Conservation (phyloP, 495 filamentous ascomycete genomes). For the Aspergillus nidulans region DNA sequence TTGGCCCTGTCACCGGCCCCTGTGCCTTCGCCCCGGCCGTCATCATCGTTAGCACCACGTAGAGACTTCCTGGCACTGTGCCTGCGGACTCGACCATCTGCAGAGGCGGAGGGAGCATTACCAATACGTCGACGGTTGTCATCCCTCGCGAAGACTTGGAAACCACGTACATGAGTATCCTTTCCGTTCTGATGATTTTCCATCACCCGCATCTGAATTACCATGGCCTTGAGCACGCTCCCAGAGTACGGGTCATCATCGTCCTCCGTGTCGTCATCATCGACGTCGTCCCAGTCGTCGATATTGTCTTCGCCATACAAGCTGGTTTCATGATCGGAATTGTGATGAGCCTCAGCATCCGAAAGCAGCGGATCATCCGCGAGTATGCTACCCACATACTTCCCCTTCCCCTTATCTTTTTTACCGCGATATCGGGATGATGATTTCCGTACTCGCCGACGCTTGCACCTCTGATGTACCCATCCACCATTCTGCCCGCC, state of each 20-base stretch:
- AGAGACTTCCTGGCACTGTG: slow-evolving; percentile 29
- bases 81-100: slow-evolving; percentile 28
- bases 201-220: slow-evolving; percentile 79
- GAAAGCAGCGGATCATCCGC: slow-evolving; percentile 8
- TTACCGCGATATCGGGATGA: neutral
- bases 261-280: slow-evolving; percentile 30
- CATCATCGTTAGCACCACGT: slow-evolving; percentile 21
- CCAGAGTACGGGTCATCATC: slow-evolving; percentile 45
- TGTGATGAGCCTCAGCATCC: neutral
- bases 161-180: slow-evolving; percentile 90
- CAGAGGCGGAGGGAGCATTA: slow-evolving; percentile 37
- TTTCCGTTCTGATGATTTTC: slow-evolving; percentile 99
- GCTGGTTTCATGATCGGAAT: neutral
- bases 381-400: neutral
- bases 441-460: neutral
- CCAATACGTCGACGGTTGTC: slow-evolving; percentile 34
- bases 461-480: slow-evolving; percentile 24
- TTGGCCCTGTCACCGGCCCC: slow-evolving; percentile 25
- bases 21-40: slow-evolving; percentile 13
- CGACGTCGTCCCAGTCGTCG: slow-evolving; percentile 32
- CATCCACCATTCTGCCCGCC: slow-evolving; percentile 42
- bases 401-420: slow-evolving; percentile 4
- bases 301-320: slow-evolving; percentile 9
- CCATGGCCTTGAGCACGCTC: slow-evolving; percentile 73
- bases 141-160: slow-evolving; percentile 86